Evolutionary conservation across 306 rosid genomes (phyloP), one percentile per base, ranked within the genome.

Genomic region (Rubus parviflorus): DNA sequence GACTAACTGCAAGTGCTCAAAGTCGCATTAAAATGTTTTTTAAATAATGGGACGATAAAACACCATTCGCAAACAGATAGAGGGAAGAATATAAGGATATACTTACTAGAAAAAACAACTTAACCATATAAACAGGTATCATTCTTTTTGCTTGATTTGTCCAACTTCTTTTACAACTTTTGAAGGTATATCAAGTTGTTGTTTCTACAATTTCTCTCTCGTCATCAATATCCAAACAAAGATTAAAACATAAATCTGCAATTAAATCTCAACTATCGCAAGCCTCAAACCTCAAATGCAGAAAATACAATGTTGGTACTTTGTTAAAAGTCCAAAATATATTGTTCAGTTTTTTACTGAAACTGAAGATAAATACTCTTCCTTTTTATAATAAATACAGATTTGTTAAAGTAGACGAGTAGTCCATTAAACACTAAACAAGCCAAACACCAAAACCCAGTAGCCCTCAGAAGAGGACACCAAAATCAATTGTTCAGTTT

Each of bases 161-260:
- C n/a, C 49, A 53, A 38, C 65, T 41, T 4, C 47, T 17, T 53
- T 37, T 52, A 72, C 49, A 52, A 72, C 30, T 38, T 72, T 52
- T 20, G n/a, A 52, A 8, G 37, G 48, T 13, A 12, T 53, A 49
- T 72, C 20, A 53, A 72, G 51, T 72, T 53, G 20, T 25, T 22
- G 46, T 38, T 41, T 72, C 64, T 72, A 38, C 75, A 53, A 72
- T 38, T 66, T 40, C 43, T 45, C 63, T 30, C 75, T 57, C 14
- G 68, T 41, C 43, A 68, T 43, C 57, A 68, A 77, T 16, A 68
- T 13, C 68, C 56, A 37, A n/a, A 56, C 3, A 48, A 10, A 68
- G 23, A 47, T 20, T 3, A 49, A 52, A 40, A 1, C 48, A 72
- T 13, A 56, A 22, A 15, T 65, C 25, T n/a, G 46, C 25, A 43